A percentile compares a stretch with the other conserved stretches of the same genome.
phyloP scores from a whole-genome alignment of 2,329 filamentous ascomycete genomes.

The Phaeosphaeriaceae sp. region DNA sequence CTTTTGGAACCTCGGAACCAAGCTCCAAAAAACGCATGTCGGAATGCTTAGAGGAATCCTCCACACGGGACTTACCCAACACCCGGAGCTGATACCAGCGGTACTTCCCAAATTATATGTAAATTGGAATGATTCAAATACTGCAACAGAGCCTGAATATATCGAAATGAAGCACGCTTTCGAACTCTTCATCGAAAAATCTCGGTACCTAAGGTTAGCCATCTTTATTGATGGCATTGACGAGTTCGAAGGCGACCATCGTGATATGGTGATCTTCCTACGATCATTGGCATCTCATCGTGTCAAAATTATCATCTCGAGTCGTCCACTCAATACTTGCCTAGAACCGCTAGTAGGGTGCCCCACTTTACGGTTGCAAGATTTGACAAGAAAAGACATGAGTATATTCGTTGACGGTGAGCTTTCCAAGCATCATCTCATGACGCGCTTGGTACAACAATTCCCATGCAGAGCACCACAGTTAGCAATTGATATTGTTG shows the following conservation, averaged over 20 bases:
- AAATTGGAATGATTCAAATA: background rate
- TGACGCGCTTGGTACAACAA: background rate
- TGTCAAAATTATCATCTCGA: slow-evolving; percentile 23
- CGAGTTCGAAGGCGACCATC: slow-evolving; percentile 23
- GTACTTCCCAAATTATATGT: slow-evolving; percentile 14
- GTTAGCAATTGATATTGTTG: background rate
- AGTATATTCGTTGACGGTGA: background rate
- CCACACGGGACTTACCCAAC: slow-evolving; percentile 14
- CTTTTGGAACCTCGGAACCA: slow-evolving; percentile 40
- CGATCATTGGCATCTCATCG: background rate
- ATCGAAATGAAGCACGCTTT: background rate
- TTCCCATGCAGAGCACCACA: background rate
- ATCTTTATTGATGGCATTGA: slow-evolving; percentile 30
- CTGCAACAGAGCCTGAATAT: background rate
- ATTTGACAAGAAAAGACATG: slow-evolving; percentile 2
- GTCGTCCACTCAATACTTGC: slow-evolving; percentile 12
- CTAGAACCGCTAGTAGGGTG: background rate
- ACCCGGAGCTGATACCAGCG: slow-evolving; percentile 8
- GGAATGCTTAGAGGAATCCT: slow-evolving; percentile 35
- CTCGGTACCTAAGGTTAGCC: slow-evolving; percentile 3
- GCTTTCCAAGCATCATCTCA: background rate
- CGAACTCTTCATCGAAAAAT: background rate
- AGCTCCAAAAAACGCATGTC: slow-evolving; percentile 28
- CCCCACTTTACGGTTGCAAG: background rate
- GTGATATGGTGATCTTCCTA: slow-evolving; percentile 9